A percentile compares a stretch with the other conserved stretches of the same genome.
phyloP scores from a whole-genome alignment of 2,329 filamentous ascomycete species.

The Pseudogymnoascus sp. region DNA sequence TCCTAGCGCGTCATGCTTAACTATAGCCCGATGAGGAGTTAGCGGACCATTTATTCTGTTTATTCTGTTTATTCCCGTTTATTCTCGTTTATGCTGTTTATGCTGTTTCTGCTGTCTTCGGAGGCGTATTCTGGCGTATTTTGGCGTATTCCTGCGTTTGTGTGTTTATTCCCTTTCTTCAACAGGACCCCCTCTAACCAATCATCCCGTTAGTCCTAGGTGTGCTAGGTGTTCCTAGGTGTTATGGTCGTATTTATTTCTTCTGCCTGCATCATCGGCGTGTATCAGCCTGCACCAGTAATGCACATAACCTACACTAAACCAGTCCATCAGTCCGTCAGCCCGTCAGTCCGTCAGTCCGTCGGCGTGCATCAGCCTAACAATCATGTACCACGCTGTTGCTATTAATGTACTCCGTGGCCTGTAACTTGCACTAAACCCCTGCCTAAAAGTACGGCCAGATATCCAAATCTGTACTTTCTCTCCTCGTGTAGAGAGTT shows the following conservation, averaged over 20 bases:
- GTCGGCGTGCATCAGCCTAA: no score
- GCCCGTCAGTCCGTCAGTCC: no score
- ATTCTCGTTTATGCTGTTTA: background rate
- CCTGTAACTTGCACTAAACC: background rate
- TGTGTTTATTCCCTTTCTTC: background rate
- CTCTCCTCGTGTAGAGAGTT: background rate
- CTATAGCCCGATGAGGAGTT: background rate
- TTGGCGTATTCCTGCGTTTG: background rate
- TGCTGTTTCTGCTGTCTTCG: background rate
- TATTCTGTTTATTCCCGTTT: background rate
- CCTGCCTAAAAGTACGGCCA: background rate
- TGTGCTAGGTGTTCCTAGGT: no score
- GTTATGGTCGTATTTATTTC: background rate
- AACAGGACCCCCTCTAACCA: background rate
- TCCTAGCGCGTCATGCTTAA: constrained; percentile 2
- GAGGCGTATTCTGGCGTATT: background rate
- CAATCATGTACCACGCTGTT: background rate
- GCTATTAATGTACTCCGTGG: background rate
- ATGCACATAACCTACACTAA: no score
- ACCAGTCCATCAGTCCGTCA: no score
- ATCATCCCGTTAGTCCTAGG: background rate
- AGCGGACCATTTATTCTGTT: background rate
- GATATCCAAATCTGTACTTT: background rate
- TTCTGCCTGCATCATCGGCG: background rate
- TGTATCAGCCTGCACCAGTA: background rate